Conservation (phyloP, 257 asterid species). For the Solanum lycopersicoides region DNA sequence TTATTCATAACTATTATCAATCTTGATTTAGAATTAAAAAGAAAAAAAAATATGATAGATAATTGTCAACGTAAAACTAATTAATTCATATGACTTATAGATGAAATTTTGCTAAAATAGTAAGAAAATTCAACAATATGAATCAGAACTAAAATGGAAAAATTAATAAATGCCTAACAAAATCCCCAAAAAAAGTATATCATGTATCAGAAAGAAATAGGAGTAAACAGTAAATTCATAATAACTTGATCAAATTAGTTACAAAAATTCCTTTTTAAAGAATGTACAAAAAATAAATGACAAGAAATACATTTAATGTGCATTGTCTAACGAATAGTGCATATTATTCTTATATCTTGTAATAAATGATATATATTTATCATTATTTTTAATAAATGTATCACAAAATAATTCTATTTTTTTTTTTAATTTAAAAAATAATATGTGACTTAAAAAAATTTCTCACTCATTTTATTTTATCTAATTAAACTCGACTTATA, state of each 20-base stretch:
- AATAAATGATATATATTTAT: no score
- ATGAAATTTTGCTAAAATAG: background rate
- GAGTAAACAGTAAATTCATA: background rate
- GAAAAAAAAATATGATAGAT: background rate
- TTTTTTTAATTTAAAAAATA: no score
- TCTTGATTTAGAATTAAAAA: background rate
- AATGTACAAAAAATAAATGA: background rate
- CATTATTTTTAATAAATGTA: no score
- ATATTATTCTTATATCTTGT: background rate
- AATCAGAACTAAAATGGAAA: background rate
- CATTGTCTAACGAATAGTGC: no score
- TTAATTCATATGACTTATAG: background rate
- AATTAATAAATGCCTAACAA: background rate
- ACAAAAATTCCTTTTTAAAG: background rate
- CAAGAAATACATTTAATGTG: background rate
- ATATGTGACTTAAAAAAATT: no score
- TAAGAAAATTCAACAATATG: background rate
- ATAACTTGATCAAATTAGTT: background rate
- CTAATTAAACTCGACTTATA: background rate
- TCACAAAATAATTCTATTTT: background rate
- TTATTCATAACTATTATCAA: no score
- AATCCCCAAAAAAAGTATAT: background rate
- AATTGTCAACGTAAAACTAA: background rate
- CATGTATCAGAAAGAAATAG: background rate
- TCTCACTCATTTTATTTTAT: no score